Evolutionary conservation across 768 basidiomycete genomes (phyloP).

Genomic region (Lactarius evosmus): DNA sequence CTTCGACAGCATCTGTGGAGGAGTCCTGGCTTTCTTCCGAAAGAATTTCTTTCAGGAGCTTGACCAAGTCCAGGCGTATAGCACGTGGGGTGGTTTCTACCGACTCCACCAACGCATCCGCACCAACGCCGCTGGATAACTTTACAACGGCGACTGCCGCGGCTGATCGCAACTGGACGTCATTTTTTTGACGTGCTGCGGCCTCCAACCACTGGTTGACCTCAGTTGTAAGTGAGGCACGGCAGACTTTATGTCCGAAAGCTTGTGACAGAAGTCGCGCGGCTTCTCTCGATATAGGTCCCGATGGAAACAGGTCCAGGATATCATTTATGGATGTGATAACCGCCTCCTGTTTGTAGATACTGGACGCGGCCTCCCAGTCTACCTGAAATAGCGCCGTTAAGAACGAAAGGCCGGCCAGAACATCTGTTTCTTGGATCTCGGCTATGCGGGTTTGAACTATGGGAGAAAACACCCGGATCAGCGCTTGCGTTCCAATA

Average conservation of each 20-base stretch:
- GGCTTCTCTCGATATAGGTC: slow-evolving; percentile 52
- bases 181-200: slow-evolving; percentile 47
- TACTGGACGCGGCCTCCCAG: slow-evolving; percentile 56
- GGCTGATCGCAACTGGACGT: slow-evolving; percentile 51
- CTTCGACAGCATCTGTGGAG: slow-evolving; percentile 71
- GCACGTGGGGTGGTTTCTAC: slow-evolving; percentile 11
- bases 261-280: slow-evolving; percentile 77
- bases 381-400: slow-evolving; percentile 86
- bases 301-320: slow-evolving; percentile 58
- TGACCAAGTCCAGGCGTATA: slow-evolving; percentile 12
- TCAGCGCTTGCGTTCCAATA: slow-evolving; percentile 48
- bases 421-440: slow-evolving; percentile 49
- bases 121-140: slow-evolving; percentile 59
- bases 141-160: slow-evolving; percentile 79
- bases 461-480: slow-evolving; percentile 48
- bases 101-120: slow-evolving; percentile 34
- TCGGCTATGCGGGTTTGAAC: slow-evolving; percentile 52
- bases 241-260: slow-evolving; percentile 67
- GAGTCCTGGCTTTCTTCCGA: slow-evolving; percentile 32
- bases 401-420: slow-evolving; percentile 62
- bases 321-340: slow-evolving; percentile 64
- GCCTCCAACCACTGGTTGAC: slow-evolving; percentile 64
- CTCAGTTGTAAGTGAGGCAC: slow-evolving; percentile 55
- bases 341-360: slow-evolving; percentile 63
- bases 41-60: slow-evolving; percentile 35